Percentiles rank a stretch among this genome's conserved stretches.
These are phyloP conservation scores for Cucumis cinereus DNA, from an alignment of 306 rosid species.

Conservation along the genomic window DNA sequence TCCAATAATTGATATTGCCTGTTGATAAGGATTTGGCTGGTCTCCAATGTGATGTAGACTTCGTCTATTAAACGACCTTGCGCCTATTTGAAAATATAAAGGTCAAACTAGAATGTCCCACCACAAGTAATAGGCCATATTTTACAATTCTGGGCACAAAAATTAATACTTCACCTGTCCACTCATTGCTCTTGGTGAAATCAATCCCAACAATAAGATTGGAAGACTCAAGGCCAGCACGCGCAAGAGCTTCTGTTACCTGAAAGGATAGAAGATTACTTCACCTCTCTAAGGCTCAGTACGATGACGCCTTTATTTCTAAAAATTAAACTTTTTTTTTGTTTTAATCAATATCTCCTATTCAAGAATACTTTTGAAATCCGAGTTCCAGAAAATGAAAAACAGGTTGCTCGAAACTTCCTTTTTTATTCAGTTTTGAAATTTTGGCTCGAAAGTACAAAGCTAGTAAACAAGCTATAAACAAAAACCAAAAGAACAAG, in stretches of 20 bases:
- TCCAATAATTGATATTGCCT: slow-evolving; percentile 85
- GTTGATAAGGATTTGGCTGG: slow-evolving; percentile 73
- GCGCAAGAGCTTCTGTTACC: slow-evolving; percentile 91
- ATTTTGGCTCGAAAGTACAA: background rate
- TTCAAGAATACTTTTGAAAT: background rate
- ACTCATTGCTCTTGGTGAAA: slow-evolving; percentile 93
- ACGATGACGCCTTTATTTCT: background rate
- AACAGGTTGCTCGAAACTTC: background rate
- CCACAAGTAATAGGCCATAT: background rate
- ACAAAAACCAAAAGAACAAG: background rate
- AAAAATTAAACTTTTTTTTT: background rate
- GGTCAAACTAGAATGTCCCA: slow-evolving; percentile 25
- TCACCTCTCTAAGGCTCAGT: background rate
- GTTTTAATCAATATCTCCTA: background rate
- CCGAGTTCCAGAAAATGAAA: background rate
- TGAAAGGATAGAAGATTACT: slow-evolving; percentile 14
- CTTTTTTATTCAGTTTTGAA: background rate
- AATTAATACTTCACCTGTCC: slow-evolving; percentile 55
- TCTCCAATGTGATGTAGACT: slow-evolving; percentile 83
- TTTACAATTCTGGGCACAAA: background rate
- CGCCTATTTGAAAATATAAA: slow-evolving; percentile 35
- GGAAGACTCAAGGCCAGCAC: slow-evolving; percentile 94
- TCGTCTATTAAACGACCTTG: slow-evolving; percentile 41
- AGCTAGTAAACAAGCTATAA: background rate
- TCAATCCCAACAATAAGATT: slow-evolving; percentile 91